phyloP scores from a whole-genome alignment of 1,284 basidiomycete species.

The Rhodofomes roseus region DNA sequence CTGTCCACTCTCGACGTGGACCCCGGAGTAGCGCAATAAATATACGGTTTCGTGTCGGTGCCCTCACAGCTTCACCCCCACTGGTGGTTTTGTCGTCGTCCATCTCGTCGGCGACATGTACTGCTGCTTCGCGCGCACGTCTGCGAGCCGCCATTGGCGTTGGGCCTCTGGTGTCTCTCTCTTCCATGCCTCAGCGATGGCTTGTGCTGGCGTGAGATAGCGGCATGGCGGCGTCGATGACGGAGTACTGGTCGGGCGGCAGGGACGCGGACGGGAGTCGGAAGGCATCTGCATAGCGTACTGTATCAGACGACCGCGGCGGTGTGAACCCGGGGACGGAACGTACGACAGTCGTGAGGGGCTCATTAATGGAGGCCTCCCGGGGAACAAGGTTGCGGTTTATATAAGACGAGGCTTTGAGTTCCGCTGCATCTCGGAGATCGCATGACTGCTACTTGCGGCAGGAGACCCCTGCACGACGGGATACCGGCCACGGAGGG shows the following conservation, averaged over 20 bases:
- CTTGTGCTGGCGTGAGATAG: conserved; percentile 47
- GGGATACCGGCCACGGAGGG: conserved; percentile 23
- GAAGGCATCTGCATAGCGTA: conserved; percentile 31
- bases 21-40: conserved; percentile 4
- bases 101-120: conserved; percentile 26
- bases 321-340: conserved; percentile 10
- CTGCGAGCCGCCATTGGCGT: conserved; percentile 52
- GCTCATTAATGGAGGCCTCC: conserved; percentile 26
- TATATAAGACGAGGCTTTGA: conserved; percentile 27
- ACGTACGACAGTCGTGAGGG: conserved; percentile 31
- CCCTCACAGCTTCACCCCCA: conserved; percentile 20
- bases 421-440: conserved; percentile 25
- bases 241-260: conserved; percentile 17
- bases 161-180: conserved; percentile 53
- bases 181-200: conserved; percentile 65
- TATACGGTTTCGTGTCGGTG: not conserved
- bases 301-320: conserved; percentile 9
- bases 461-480: conserved; percentile 19
- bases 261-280: conserved; percentile 26
- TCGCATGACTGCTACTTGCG: conserved; percentile 20
- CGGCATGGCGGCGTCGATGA: conserved; percentile 21
- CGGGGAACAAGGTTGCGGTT: conserved; percentile 27
- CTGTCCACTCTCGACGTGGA: not conserved
- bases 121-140: conserved; percentile 39
- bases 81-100: conserved; percentile 13